Conservation (phyloP, 2,329 filamentous ascomycete species). For the Cladophialophora carrionii region DNA sequence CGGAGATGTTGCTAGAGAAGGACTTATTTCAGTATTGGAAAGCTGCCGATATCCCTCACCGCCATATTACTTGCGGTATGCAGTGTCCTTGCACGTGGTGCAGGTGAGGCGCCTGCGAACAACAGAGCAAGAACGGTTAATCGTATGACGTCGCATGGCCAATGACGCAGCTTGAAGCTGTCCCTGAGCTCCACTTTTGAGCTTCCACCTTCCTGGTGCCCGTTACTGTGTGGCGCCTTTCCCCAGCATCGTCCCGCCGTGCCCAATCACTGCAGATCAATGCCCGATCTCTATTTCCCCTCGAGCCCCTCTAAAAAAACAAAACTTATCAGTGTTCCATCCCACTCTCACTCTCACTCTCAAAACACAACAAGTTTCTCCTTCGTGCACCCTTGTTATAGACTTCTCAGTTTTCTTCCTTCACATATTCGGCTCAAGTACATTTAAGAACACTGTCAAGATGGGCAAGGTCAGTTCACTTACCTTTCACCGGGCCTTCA, state of each 20-base stretch:
- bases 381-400: slow-evolving; percentile 19
- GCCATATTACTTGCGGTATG: slow-evolving; percentile 7
- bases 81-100: slow-evolving; percentile 7
- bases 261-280: slow-evolving; percentile 11
- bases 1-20: not conserved
- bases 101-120: slow-evolving; percentile 8
- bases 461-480: slow-evolving; percentile 30
- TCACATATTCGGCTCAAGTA: slow-evolving; percentile 11
- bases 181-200: not conserved
- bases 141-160: slow-evolving; percentile 8
- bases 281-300: slow-evolving; percentile 9
- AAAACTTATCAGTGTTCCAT: slow-evolving; percentile 21
- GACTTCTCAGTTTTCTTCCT: slow-evolving; percentile 5
- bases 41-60: slow-evolving; percentile 6
- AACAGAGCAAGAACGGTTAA: not conserved
- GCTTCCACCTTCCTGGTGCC: not conserved
- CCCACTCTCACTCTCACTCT: slow-evolving; percentile 10
- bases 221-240: not conserved
- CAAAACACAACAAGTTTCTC: slow-evolving; percentile 13
- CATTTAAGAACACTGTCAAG: slow-evolving; percentile 18
- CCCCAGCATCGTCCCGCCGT: not conserved
- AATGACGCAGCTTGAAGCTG: slow-evolving; percentile 13
- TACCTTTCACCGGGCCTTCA: not conserved
- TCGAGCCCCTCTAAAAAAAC: slow-evolving; percentile 3
- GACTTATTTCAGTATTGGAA: not conserved